Conservation (phyloP, 2,329 filamentous ascomycete genomes). For the Botrytis elliptica region DNA sequence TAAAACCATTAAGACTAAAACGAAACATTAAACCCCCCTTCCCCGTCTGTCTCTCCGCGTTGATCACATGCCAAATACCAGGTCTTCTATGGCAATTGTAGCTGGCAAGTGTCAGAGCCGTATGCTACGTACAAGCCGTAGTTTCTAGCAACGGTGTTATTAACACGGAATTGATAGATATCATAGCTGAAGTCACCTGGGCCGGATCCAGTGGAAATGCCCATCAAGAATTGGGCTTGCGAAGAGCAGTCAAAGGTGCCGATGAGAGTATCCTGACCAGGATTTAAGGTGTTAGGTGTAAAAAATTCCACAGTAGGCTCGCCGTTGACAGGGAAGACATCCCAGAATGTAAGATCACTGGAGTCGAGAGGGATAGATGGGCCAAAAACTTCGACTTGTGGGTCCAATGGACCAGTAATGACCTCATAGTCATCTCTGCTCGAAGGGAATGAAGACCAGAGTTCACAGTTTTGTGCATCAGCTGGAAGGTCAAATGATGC, state of each 20-base stretch:
- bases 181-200: neutral
- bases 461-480: neutral
- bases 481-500: neutral
- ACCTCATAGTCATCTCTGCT: neutral
- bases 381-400: neutral
- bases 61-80: neutral
- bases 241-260: neutral
- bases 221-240: neutral
- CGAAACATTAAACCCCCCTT: neutral
- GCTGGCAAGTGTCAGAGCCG: neutral
- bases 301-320: neutral
- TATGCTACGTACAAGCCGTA: conserved; percentile 7
- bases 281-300: neutral
- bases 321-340: neutral
- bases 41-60: too few species aligned
- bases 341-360: neutral
- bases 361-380: neutral
- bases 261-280: neutral
- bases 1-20: neutral
- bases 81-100: too few species aligned
- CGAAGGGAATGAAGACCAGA: neutral
- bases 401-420: neutral
- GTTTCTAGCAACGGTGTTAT: neutral
- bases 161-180: neutral
- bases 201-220: neutral